Evolutionary conservation across 2,329 filamentous ascomycete genomes (phyloP).

Genomic region (Aspergillus awamori): DNA sequence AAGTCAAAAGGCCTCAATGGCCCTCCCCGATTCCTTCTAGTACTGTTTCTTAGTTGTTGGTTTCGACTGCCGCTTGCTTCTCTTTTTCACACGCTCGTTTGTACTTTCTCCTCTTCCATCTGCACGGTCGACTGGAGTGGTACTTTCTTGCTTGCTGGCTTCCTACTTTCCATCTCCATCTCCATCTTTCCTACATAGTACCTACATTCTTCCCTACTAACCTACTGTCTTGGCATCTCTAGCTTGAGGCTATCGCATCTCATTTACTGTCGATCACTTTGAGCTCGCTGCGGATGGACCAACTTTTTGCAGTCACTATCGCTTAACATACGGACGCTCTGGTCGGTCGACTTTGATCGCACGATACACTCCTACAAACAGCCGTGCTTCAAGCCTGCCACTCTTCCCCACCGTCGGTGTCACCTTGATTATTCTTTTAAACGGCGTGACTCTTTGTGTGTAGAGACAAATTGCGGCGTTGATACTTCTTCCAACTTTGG

Average conservation of each 20-base stretch:
- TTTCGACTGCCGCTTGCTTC: constrained; percentile 1
- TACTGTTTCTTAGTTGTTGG: constrained; percentile 13
- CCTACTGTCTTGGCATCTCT: not conserved
- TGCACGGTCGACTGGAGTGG: too few species aligned
- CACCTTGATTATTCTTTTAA: not conserved
- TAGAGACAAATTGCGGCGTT: not conserved
- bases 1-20: constrained; percentile 23
- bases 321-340: not conserved
- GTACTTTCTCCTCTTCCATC: not conserved
- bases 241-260: not conserved
- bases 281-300: not conserved
- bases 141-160: not conserved
- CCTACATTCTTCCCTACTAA: not conserved
- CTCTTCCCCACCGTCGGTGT: not conserved
- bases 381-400: not conserved
- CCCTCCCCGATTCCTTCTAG: constrained; percentile 9
- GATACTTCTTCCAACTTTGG: not conserved
- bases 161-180: not conserved
- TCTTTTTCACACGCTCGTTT: not conserved
- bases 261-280: not conserved
- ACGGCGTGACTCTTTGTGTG: not conserved
- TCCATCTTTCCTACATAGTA: not conserved
- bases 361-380: not conserved
- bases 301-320: not conserved
- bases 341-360: not conserved